phyloP scores from a whole-genome alignment of 176 grass and related monocot genomes.

The Oryza glaberrima region DNA sequence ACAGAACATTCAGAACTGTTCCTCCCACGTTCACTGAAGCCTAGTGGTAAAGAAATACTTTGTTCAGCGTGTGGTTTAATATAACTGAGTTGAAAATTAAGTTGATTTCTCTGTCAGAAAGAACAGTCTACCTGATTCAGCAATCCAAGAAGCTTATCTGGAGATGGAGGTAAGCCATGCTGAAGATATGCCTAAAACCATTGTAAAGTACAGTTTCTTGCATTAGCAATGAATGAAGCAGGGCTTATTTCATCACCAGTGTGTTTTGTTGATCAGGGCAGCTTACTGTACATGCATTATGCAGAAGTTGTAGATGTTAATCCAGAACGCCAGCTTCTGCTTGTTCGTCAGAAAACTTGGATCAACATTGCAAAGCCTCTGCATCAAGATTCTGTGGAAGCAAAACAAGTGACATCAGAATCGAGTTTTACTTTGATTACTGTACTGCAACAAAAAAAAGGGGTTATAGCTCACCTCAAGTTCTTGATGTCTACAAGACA shows the following conservation, averaged over 20 bases:
- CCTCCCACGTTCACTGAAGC: conserved; percentile 83
- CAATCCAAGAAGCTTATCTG: conserved; percentile 68
- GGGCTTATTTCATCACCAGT: neutral
- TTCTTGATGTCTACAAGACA: conserved; percentile 68
- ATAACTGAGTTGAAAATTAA: neutral
- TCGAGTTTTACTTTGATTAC: neutral
- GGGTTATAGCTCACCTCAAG: conserved; percentile 58
- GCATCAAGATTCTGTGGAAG: conserved; percentile 65
- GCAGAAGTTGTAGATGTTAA: conserved; percentile 98
- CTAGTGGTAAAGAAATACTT: neutral
- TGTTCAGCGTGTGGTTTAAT: neutral
- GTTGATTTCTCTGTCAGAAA: neutral
- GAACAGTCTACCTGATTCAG: conserved; percentile 64
- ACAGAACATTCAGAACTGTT: conserved; percentile 60
- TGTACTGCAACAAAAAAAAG: neutral
- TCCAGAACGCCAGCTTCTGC: conserved; percentile 93
- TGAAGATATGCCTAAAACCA: conserved; percentile 82
- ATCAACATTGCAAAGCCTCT: conserved; percentile 57
- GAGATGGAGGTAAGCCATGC: conserved; percentile 75
- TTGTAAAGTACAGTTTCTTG: neutral
- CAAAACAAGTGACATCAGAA: neutral
- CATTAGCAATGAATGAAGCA: neutral
- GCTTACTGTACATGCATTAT: conserved; percentile 86
- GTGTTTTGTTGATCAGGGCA: conserved; percentile 9
- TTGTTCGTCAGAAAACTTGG: conserved; percentile 79